Percentiles rank a stretch among this genome's conserved stretches.
These are phyloP conservation scores for Linaria vulgaris DNA, from an alignment of 257 asterid genomes.

Conservation along the genomic window DNA sequence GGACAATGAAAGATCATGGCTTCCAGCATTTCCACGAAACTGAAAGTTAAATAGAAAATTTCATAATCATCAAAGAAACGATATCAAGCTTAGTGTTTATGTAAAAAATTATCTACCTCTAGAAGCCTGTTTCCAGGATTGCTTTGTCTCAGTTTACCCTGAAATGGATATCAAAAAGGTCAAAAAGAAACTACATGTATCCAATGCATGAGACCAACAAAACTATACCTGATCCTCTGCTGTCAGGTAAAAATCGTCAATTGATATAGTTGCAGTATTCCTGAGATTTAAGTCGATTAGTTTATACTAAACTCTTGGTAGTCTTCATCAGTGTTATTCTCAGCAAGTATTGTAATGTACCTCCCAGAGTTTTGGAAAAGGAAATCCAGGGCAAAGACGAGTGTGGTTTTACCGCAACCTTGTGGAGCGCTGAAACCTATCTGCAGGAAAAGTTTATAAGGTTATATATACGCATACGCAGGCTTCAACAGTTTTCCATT, in stretches of 20 bases:
- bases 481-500: constrained; percentile 21
- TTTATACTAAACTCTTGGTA: constrained; percentile 35
- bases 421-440: constrained; percentile 99
- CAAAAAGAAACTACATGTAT: constrained; percentile 12
- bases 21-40: constrained; percentile 99
- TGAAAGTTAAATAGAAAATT: constrained; percentile 29
- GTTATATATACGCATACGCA: constrained; percentile 1
- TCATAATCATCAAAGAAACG: constrained; percentile 14
- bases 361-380: constrained; percentile 83
- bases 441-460: constrained; percentile 45
- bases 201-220: constrained; percentile 13
- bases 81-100: constrained; percentile 8
- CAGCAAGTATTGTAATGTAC: constrained; percentile 52
- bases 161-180: constrained; percentile 23
- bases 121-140: constrained; percentile 83
- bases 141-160: constrained; percentile 81
- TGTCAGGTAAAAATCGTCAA: constrained; percentile 95
- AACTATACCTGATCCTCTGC: constrained; percentile 78
- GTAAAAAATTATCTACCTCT: constrained; percentile 51
- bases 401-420: constrained; percentile 99
- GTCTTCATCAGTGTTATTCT: constrained; percentile 20
- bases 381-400: constrained; percentile 86
- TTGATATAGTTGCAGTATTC: constrained; percentile 80
- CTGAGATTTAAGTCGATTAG: constrained; percentile 53
- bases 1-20: constrained; percentile 91